Conservation (phyloP, 176 grass and related monocot species). For the Hordeum marinum region DNA sequence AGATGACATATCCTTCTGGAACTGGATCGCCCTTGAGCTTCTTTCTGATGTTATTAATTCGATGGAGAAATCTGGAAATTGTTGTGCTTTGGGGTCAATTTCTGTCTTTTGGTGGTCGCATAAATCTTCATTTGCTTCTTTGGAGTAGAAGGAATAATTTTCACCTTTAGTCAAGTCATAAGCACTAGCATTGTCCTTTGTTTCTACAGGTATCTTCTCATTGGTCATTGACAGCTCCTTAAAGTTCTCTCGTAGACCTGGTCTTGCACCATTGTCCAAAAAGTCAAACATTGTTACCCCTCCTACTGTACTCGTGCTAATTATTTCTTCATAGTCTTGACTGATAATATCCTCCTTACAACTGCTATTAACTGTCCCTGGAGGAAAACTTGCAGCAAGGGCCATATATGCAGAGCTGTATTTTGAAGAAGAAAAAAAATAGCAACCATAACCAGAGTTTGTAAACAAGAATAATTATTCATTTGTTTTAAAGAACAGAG, state of each 20-base stretch:
- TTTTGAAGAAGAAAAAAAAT: conserved; percentile 17
- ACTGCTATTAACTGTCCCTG: conserved; percentile 10
- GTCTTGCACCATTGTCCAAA: conserved; percentile 24
- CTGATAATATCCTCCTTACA: conserved; percentile 30
- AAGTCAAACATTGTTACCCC: conserved; percentile 21
- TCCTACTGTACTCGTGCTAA: conserved; percentile 18
- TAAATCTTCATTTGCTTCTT: conserved; percentile 28
- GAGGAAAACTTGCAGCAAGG: conserved; percentile 69
- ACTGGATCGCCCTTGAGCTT: conserved; percentile 12
- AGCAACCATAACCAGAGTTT: not conserved
- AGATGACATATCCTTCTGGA: conserved; percentile 38
- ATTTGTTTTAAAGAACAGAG: not conserved
- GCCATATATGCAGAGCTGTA: conserved; percentile 86
- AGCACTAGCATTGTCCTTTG: not conserved
- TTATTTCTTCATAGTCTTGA: conserved; percentile 14
- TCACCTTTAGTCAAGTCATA: conserved; percentile 21
- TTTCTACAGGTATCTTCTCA: conserved; percentile 23
- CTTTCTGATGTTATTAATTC: conserved; percentile 18
- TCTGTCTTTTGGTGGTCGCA: conserved; percentile 3
- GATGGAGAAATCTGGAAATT: conserved; percentile 13
- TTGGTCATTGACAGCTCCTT: conserved; percentile 25
- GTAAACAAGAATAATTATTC: not conserved
- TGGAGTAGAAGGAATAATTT: conserved; percentile 12
- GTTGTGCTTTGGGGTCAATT: conserved; percentile 20
- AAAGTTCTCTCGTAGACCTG: conserved; percentile 19